Evolutionary conservation across 1,284 basidiomycete genomes (phyloP), one percentile per base, ranked within the genome.

Genomic region (Amylostereum chailletii): DNA sequence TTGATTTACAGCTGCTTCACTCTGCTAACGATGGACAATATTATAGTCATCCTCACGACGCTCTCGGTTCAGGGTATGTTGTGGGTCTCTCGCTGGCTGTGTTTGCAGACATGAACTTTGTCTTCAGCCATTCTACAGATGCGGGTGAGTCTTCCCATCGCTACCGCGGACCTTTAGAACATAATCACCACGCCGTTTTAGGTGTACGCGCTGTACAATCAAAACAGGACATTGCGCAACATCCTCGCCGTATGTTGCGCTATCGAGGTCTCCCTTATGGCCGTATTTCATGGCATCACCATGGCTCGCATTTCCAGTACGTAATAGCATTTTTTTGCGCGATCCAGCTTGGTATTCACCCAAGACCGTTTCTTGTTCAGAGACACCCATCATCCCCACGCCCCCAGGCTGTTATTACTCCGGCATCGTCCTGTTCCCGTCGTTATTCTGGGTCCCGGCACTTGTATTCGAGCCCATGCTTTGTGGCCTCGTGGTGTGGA

Each of bases 161-260:
- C n/a, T 5, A 33, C 2, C 2, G 3, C 19, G 37, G 11, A 48
- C 11, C 42, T 4, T 30, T 36, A 47, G 31, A 19, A 19, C 19
- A 19, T 19, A 19, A 19, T 19, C 19, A 19, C 19, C 19, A 19
- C 19, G 37, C 48, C 49, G 53, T 48, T 46, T 3, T 29, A 62
- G 62, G 60, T 62, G 10, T 62, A 62, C 49, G 61, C 59, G 5
- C 51, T 63, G 1, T 63, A 62, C 44, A 48, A 53, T 8, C 51
- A 54, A 34, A 61, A 51, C 31, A 48, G 46, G 27, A 54, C 41
- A 27, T 47, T 63, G 3, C 48, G 56, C 5, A 37, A 44, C 3
- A 46, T 57, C 41, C 53, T 64, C 7, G 30, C 56, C 7, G 42
- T 45, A n/a, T 29, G 55, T 26, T 59, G 55, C 41, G 34, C 47